Base-by-base conservation (phyloP, 495 filamentous ascomycete genomes). In the Tuber indicum region DNA sequence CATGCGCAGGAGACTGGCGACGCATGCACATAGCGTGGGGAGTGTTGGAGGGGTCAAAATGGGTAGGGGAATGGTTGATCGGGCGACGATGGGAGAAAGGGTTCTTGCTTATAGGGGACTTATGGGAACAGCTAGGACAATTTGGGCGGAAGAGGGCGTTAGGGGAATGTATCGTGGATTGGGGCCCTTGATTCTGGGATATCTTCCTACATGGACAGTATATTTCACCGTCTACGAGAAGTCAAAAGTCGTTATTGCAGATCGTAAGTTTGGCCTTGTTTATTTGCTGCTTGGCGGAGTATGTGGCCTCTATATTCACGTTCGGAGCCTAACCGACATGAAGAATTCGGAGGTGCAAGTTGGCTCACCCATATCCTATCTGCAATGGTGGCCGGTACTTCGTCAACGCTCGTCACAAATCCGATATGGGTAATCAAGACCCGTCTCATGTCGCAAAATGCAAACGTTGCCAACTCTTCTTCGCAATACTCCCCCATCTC, bases 361-460 rank as follows among this genome's bases (percentile, higher is more conserved):
- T 90, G 89, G 86, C 81, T 91, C 49, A 87, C 89, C 74, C 87
- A 90, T 80, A 87, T 89, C 26, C 88, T 89, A 85, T 94, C 96
- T 42, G 96, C 96, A 39, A 88, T 99, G 77, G 90, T 92, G 52
- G 96, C 94, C 46, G 96, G 96, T 26, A 93, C 91, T 74, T 97
- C 92, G 84, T 97, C 93, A 74, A 98, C 96, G 5, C 89, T 98
- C 77, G 92, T 89, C 75, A 99, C 96, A n/a, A 99, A 99, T 85
- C 96, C 96, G 0, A 99, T 99, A 76, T 99, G 96, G 96, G 96
- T 99, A 43, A 97, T 99, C 85, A 99, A 99, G 84, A 99, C 96
- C 46, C 89, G 96, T 77, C 88, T 99, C 58, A 98, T 98, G 95
- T 96, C 96, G 5, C 95, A 98, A 82, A 88, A 90, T 9, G 81